Evolutionary conservation across 805 yeast species (phyloP), one percentile per base, ranked within the genome.

Genomic region (Pichia rugopelliculosa): DNA sequence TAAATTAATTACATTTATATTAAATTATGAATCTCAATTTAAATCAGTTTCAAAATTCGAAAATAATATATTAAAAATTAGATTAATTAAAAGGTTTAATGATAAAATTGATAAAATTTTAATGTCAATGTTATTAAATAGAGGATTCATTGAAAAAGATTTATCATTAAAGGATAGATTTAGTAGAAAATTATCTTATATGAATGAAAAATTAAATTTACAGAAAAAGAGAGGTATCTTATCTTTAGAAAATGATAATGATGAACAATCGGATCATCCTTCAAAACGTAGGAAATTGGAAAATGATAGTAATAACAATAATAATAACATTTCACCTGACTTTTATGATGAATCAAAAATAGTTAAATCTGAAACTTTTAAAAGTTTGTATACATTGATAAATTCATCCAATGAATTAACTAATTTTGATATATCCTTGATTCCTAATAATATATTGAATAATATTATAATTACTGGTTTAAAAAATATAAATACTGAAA

Each of bases 391-490:
- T 61, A 77, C 82, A 24, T 72, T 91, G 49, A 81, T 84, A 13
- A 80, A 77, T 36, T 68, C 79, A 27, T 65, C 69, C 37, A 80
- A 82, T 58, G 81, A 82, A 43, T 67, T 87, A 49, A 73, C 74
- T 36, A 44, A 55, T n/a, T 84, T 87, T 59, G 91, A 91, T 61
- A 76, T 87, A 47, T 72, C 87, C 2, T 68, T 77, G 10, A 68
- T 93, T 8, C 84, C 93, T 6, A 75, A 75, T 21, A 78, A 79
- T 44, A 71, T 84, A 1, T 74, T 89, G 47, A 74, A 74, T 21
- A 74, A 77, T 40, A 82, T 83, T 74, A 87, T 83, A 15, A 68
- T 77, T 47, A 75, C 77, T 1, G 88, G 96, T 0, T 69, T 93
- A 47, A 68, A 73, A 17, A 74, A 74, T 39, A 76, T 78, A 0